A percentile compares a stretch with the other conserved stretches of the same genome.
phyloP scores from a whole-genome alignment of 176 grass and related monocot genomes.

The Ensete ventricosum region DNA sequence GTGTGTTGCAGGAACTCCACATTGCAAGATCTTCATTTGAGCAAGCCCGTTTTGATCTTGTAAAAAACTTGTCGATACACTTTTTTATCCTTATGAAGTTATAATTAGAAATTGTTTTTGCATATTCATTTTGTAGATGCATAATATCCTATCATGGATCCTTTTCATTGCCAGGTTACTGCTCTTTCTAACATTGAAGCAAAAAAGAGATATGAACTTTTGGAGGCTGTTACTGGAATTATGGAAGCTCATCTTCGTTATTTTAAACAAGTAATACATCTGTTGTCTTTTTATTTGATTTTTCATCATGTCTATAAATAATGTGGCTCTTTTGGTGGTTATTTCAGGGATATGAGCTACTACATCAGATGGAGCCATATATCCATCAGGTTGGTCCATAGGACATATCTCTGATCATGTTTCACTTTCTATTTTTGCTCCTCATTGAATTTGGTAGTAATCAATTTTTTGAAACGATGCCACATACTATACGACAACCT shows the following conservation, averaged over 20 bases:
- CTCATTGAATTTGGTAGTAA: too few species aligned
- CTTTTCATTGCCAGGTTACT: constrained; percentile 44
- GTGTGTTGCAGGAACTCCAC: constrained; percentile 60
- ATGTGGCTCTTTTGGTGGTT: background rate
- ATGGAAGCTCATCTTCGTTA: constrained; percentile 99
- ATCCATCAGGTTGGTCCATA: too few species aligned
- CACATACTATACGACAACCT: too few species aligned
- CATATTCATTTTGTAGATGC: background rate
- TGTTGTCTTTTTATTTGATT: constrained; percentile 11
- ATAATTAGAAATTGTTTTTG: background rate
- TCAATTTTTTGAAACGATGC: too few species aligned
- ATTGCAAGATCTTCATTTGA: constrained; percentile 92
- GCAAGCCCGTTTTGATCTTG: constrained; percentile 86
- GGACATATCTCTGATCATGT: background rate
- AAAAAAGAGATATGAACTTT: constrained; percentile 98
- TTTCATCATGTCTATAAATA: constrained; percentile 14
- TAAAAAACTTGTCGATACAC: constrained; percentile 9
- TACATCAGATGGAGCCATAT: constrained; percentile 1
- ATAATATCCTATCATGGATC: constrained; percentile 6
- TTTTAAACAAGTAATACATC: constrained; percentile 58
- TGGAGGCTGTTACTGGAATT: constrained; percentile 95
- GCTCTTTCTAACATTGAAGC: constrained; percentile 93
- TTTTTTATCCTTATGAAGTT: background rate
- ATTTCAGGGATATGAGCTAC: constrained; percentile 79
- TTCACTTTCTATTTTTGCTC: constrained; percentile 1